Base-by-base conservation (phyloP, 179 eudicot genomes). In the Beta corolliflora region DNA sequence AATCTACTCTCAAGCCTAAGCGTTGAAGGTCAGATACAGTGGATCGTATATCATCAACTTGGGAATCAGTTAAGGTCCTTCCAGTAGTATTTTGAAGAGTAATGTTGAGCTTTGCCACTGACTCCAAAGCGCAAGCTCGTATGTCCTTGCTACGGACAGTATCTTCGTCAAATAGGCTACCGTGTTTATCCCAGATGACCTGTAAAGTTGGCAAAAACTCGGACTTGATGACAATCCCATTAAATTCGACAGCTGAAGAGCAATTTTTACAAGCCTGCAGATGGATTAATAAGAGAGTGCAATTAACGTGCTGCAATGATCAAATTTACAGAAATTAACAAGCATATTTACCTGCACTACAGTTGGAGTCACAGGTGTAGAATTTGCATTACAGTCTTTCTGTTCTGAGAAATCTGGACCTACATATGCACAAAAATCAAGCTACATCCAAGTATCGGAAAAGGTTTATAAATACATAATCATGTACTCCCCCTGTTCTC, bases 1-100 rank as follows among this genome's bases (percentile, higher is more conserved):
- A 82, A 4, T 82, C 65, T 52, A 82, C 66, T 29, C 61, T 63
- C 9, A 82, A 65, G n/a, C 71, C 69, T 10, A 50, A 9, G 5
- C 21, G 18, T 25, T 77, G 14, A 2, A 82, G 69, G 25, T 82
- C 80, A 46, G 5, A 3, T 50, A 82, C 14, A 8, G 4, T 44
- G 0, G 46, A 59, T 14, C 5, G 71, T 11, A 82, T 29, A 0
- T 77, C 41, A 31, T 77, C 46, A 14, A 61, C 65, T 77, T 31
- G 61, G 3, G 72, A 31, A 36, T 61, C 65, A 48, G 52, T 61
- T 44, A 77, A 71, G 13, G 54, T 18, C 7, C 66, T 31, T 36
- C 48, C 70, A 7, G 70, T 53, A 15, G 66, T 76, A 10, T 70
- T 21, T 11, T 44, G 65, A 12, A 81, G 79, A 0, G 41, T 81